Conservation (phyloP, 768 basidiomycete genomes). For the Russula abietina region DNA sequence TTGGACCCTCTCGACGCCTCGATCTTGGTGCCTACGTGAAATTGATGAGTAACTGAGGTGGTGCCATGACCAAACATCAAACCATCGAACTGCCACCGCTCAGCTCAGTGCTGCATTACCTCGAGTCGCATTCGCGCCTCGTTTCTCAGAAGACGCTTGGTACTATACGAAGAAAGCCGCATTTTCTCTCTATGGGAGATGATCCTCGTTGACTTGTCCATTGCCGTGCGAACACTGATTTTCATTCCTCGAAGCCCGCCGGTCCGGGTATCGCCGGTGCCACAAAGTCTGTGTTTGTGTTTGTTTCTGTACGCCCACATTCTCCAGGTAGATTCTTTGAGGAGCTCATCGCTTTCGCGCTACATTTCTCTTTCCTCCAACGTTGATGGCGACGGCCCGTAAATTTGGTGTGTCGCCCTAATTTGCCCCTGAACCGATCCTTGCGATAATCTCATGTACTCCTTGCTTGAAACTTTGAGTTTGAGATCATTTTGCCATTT, state of each 20-base stretch:
- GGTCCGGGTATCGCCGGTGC: neutral
- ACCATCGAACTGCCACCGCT: neutral
- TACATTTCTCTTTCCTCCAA: too few species aligned
- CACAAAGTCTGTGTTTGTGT: neutral
- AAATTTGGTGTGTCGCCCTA: too few species aligned
- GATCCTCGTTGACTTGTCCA: neutral
- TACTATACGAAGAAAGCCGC: neutral
- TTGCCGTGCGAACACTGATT: neutral
- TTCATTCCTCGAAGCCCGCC: neutral
- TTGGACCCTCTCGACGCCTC: constrained; percentile 15
- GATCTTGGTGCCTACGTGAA: constrained; percentile 23
- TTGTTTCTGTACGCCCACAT: too few species aligned
- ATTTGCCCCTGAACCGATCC: too few species aligned
- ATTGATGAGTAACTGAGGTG: constrained; percentile 21
- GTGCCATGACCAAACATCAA: constrained; percentile 9
- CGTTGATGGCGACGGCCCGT: too few species aligned
- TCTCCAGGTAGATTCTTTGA: too few species aligned
- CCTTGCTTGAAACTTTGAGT: too few species aligned
- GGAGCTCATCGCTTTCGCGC: too few species aligned
- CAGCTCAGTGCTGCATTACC: neutral
- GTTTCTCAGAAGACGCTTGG: neutral
- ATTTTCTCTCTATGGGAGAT: neutral
- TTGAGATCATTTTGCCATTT: too few species aligned
- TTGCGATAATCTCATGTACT: too few species aligned
- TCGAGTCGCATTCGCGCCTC: neutral